Percentiles rank a stretch among this genome's conserved stretches.
Conservation (phyloP, 352 stramenopile species). For the Phytopythium kandeliae region DNA sequence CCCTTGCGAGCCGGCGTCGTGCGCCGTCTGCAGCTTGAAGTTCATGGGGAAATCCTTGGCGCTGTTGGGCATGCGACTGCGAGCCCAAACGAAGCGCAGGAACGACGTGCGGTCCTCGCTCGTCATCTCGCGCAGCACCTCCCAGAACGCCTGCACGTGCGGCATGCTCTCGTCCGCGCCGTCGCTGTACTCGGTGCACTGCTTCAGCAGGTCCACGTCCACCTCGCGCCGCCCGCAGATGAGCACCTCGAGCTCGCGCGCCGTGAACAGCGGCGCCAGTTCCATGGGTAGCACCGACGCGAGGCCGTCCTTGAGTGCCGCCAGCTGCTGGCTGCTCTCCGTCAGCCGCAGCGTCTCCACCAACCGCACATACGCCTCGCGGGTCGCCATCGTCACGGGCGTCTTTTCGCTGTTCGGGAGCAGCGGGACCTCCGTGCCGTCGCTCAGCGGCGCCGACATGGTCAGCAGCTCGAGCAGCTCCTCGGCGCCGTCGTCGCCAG, state of each 20-base stretch:
- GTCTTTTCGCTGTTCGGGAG: constrained; percentile 63
- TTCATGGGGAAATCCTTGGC: constrained; percentile 97
- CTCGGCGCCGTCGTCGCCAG: constrained; percentile 22
- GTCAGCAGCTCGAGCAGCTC: constrained; percentile 69
- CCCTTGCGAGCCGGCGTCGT: constrained; percentile 67
- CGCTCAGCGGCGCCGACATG: constrained; percentile 74
- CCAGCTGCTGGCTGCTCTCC: constrained; percentile 77
- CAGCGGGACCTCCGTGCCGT: constrained; percentile 69
- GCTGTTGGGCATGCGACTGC: constrained; percentile 95
- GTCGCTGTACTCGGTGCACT: constrained; percentile 96
- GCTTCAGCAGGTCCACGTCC: constrained; percentile 94
- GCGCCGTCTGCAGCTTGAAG: constrained; percentile 88
- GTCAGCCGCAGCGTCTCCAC: constrained; percentile 66
- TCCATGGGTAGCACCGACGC: constrained; percentile 95
- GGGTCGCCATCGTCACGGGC: constrained; percentile 58
- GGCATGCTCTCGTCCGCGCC: constrained; percentile 88
- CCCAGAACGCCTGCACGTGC: constrained; percentile 94
- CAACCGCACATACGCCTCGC: constrained; percentile 53
- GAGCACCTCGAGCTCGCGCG: constrained; percentile 93
- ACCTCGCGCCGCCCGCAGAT: constrained; percentile 96
- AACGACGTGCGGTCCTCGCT: constrained; percentile 94
- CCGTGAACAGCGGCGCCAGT: constrained; percentile 94
- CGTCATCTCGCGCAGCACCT: constrained; percentile 95
- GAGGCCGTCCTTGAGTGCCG: constrained; percentile 80
- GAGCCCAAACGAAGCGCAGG: constrained; percentile 97